A percentile compares a stretch with the other conserved stretches of the same genome.
phyloP scores from a whole-genome alignment of 441 rosid species.

The Sinapis alba region DNA sequence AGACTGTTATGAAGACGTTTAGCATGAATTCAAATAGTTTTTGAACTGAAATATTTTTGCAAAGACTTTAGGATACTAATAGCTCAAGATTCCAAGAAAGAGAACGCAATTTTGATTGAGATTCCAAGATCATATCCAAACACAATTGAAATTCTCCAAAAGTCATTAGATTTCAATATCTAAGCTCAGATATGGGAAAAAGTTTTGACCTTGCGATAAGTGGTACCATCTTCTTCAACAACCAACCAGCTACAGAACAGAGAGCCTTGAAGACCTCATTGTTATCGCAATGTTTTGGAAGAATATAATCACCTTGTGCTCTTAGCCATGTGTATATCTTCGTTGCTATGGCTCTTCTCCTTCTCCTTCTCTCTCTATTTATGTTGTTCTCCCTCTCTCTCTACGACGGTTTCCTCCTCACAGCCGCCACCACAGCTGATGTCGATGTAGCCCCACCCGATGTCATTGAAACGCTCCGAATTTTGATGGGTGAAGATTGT shows the following conservation, averaged over 20 bases:
- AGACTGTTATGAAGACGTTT: too few species aligned
- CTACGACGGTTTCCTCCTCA: constrained; percentile 94
- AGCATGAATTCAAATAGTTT: too few species aligned
- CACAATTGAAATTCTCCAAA: too few species aligned
- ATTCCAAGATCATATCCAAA: too few species aligned
- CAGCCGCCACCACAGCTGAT: constrained; percentile 57
- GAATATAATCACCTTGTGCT: constrained; percentile 80
- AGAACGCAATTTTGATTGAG: too few species aligned
- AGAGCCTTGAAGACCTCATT: constrained; percentile 92
- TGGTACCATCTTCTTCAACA: constrained; percentile 91
- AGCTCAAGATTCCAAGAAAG: too few species aligned
- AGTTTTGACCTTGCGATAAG: constrained; percentile 93
- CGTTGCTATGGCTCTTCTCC: constrained; percentile 87
- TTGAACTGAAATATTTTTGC: too few species aligned
- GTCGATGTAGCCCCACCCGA: constrained; percentile 91
- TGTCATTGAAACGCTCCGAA: constrained; percentile 53
- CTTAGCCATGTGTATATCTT: constrained; percentile 84
- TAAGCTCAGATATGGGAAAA: too few species aligned
- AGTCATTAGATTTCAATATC: too few species aligned
- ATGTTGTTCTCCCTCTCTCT: constrained; percentile 96
- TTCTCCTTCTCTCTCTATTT: constrained; percentile 87
- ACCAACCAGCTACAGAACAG: constrained; percentile 91
- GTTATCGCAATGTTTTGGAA: constrained; percentile 95
- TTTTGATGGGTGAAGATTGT: constrained; percentile 16
- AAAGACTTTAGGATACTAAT: too few species aligned